A percentile compares a stretch with the other conserved stretches of the same genome.
phyloP scores from a whole-genome alignment of 2,329 filamentous ascomycete genomes.

The Colletotrichum tropicale region DNA sequence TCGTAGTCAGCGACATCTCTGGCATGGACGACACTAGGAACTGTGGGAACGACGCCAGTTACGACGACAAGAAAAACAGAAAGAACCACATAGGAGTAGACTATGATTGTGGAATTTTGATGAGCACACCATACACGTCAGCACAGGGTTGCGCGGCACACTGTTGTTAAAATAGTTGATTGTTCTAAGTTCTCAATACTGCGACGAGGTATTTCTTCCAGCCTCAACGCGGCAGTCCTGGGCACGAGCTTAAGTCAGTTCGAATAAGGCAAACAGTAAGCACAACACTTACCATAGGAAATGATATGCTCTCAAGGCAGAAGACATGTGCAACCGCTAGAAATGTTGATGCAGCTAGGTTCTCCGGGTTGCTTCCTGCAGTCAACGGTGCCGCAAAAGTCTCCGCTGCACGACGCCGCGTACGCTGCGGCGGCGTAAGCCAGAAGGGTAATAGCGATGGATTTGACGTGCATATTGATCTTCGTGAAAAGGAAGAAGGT shows the following conservation, averaged over 20 bases:
- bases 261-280: neutral
- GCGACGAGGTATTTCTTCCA: neutral
- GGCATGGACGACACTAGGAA: neutral
- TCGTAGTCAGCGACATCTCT: neutral
- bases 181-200: neutral
- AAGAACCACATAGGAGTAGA: no score
- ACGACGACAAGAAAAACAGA: no score
- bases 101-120: no score
- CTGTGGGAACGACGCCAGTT: neutral
- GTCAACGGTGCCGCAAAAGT: neutral
- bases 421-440: neutral
- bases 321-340: neutral
- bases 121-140: no score
- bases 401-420: neutral
- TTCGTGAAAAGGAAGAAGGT: neutral
- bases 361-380: neutral
- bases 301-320: neutral
- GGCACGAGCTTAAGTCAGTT: neutral
- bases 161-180: neutral
- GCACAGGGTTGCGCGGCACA: neutral
- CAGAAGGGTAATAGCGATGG: neutral
- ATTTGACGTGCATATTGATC: neutral
- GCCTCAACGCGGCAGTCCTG: neutral
- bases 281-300: neutral
- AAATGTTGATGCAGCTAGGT: neutral